Conservation (phyloP, 352 stramenopile genomes). For the Phytophthora pluvialis region DNA sequence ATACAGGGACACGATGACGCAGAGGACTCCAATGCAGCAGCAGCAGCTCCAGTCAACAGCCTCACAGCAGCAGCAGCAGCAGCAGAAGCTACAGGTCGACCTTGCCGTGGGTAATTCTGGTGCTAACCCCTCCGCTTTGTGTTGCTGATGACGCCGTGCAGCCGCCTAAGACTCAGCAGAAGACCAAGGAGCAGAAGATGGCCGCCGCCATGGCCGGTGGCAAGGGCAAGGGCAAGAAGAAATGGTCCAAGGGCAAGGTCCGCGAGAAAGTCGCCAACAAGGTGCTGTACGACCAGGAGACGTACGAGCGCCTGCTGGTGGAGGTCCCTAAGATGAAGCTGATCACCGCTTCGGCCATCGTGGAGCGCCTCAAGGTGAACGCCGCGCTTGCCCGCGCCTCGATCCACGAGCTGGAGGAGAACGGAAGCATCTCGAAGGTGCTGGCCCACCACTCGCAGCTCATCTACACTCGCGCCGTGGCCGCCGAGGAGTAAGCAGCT, state of each 20-base stretch:
- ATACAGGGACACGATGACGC: slow-evolving; percentile 10
- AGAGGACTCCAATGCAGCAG: slow-evolving; percentile 8
- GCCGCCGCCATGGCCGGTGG: slow-evolving; percentile 98
- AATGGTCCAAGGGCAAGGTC: slow-evolving; percentile 99
- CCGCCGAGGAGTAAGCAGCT: slow-evolving; percentile 77
- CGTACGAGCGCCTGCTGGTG: slow-evolving; percentile 97
- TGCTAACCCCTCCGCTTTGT: slow-evolving; percentile 29
- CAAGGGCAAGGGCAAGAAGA: slow-evolving; percentile 99
- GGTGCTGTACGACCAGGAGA: slow-evolving; percentile 99
- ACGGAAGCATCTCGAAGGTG: slow-evolving; percentile 96
- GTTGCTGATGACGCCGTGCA: slow-evolving; percentile 36
- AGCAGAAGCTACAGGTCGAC: slow-evolving; percentile 4
- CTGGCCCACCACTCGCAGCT: slow-evolving; percentile 96
- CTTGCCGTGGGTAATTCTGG: not conserved
- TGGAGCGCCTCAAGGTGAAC: slow-evolving; percentile 99
- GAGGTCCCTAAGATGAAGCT: slow-evolving; percentile 99
- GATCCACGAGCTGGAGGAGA: slow-evolving; percentile 96
- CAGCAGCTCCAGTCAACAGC: slow-evolving; percentile 17
- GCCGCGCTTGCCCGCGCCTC: slow-evolving; percentile 96
- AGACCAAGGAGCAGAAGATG: slow-evolving; percentile 99
- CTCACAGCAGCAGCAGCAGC: not conserved
- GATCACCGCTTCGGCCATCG: slow-evolving; percentile 98
- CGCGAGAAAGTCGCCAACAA: slow-evolving; percentile 99
- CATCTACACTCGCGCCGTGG: slow-evolving; percentile 98
- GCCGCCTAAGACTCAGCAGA: slow-evolving; percentile 99